Percentiles rank a stretch among this genome's conserved stretches.
These are phyloP conservation scores for Paramyrothecium roridum DNA, from an alignment of 2,329 filamentous ascomycete species.

Conservation along the genomic window DNA sequence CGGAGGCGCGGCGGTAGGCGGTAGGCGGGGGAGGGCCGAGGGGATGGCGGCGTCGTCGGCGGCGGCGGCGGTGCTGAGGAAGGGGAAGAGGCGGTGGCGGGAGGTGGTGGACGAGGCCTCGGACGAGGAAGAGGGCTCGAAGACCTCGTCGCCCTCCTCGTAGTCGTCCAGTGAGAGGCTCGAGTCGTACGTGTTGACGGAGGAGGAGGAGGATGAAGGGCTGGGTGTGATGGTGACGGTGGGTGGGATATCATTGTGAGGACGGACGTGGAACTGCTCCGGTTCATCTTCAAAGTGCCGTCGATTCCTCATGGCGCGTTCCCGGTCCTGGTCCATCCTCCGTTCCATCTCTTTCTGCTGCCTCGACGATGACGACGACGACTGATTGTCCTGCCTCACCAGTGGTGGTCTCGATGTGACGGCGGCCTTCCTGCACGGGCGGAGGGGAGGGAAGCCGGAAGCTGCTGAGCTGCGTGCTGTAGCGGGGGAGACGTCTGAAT, in stretches of 20 bases:
- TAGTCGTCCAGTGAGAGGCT: conserved; percentile 41
- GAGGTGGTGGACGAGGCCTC: conserved; percentile 18
- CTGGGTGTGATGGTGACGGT: conserved; percentile 2
- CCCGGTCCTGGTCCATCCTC: no score
- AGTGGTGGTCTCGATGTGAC: neutral
- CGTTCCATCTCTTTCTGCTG: no score
- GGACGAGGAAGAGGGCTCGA: conserved; percentile 16
- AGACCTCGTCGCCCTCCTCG: conserved; percentile 17
- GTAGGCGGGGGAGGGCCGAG: conserved; percentile 49
- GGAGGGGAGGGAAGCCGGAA: neutral
- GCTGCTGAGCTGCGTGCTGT: neutral
- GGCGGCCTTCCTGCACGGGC: neutral
- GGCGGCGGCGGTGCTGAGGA: conserved; percentile 13
- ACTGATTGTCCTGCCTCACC: no score
- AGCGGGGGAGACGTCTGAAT: neutral
- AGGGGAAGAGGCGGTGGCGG: neutral
- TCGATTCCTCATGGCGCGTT: neutral
- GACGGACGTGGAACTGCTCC: conserved; percentile 6
- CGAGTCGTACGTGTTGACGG: conserved; percentile 78
- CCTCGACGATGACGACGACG: no score
- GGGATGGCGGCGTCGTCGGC: conserved; percentile 37
- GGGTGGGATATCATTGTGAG: conserved; percentile 6
- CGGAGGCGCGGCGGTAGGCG: conserved; percentile 57
- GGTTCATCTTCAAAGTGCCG: neutral
- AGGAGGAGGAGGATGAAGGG: conserved; percentile 37